These are phyloP conservation scores for Fomitopsis palustris DNA, from an alignment of 1,284 basidiomycete genomes.

Conservation along the genomic window DNA sequence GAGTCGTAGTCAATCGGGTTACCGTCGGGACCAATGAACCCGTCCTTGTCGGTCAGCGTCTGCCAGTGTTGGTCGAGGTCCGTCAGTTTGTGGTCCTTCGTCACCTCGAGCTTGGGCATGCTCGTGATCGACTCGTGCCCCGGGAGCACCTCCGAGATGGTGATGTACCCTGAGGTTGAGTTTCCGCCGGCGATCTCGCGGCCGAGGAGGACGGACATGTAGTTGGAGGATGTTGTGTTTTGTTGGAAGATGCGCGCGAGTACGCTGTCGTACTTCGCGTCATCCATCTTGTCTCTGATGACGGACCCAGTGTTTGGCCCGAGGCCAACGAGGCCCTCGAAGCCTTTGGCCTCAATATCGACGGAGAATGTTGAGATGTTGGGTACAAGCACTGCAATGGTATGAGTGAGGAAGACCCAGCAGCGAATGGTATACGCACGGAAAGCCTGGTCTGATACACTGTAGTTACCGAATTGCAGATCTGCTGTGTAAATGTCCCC, in stretches of 20 bases:
- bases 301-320: slow-evolving; percentile 71
- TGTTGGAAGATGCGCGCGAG: slow-evolving; percentile 54
- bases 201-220: slow-evolving; percentile 65
- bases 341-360: slow-evolving; percentile 57
- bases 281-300: slow-evolving; percentile 54
- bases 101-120: slow-evolving; percentile 64
- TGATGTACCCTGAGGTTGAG: slow-evolving; percentile 48
- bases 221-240: slow-evolving; percentile 1
- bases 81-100: slow-evolving; percentile 54
- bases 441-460: slow-evolving; percentile 65
- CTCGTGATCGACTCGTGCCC: slow-evolving; percentile 58
- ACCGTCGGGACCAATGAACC: slow-evolving; percentile 72
- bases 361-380: slow-evolving; percentile 65
- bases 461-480: slow-evolving; percentile 54
- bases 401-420: background rate
- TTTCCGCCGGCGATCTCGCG: slow-evolving; percentile 45
- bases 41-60: slow-evolving; percentile 57
- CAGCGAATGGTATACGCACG: slow-evolving; percentile 38
- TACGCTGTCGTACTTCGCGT: slow-evolving; percentile 47
- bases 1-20: slow-evolving; percentile 54
- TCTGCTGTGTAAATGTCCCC: slow-evolving; percentile 57
- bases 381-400: slow-evolving; percentile 52
- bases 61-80: slow-evolving; percentile 75
- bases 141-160: slow-evolving; percentile 50
- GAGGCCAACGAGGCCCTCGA: slow-evolving; percentile 68